A percentile compares a stretch with the other conserved stretches of the same genome.
Evolutionary conservation across 1,284 basidiomycete species (phyloP).

Genomic region (Malassezia yamatoensis): DNA sequence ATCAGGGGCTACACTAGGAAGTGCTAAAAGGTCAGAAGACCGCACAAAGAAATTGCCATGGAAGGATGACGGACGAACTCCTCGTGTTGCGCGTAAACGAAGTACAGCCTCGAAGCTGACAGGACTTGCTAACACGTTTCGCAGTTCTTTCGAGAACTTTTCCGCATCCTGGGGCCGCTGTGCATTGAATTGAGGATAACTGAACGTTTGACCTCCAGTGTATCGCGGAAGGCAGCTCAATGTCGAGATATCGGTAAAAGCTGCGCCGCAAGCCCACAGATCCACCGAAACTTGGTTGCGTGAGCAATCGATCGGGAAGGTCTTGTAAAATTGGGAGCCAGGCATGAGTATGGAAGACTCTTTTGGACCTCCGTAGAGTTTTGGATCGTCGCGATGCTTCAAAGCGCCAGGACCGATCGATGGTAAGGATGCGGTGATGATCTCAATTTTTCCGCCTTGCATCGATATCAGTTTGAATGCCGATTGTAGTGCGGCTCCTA

Average conservation of each 20-base stretch:
- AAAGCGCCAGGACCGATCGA: conserved; percentile 80
- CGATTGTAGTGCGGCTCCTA: conserved; percentile 91
- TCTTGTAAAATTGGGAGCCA: conserved; percentile 85
- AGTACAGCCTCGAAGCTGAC: conserved; percentile 96
- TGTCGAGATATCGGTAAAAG: conserved; percentile 91
- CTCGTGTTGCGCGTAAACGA: conserved; percentile 74
- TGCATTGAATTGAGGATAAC: conserved; percentile 96
- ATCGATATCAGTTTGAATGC: conserved; percentile 88
- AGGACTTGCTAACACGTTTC: conserved; percentile 79
- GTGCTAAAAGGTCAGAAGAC: conserved; percentile 88
- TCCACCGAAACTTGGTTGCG: conserved; percentile 94
- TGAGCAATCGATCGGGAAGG: conserved; percentile 96
- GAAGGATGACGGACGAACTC: conserved; percentile 91
- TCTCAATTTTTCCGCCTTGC: conserved; percentile 90
- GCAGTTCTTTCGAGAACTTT: conserved; percentile 96
- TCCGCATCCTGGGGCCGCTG: conserved; percentile 84
- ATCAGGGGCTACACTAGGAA: conserved; percentile 91
- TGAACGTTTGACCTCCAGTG: conserved; percentile 94
- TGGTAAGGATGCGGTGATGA: conserved; percentile 76
- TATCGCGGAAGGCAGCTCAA: conserved; percentile 87
- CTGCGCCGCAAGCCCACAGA: conserved; percentile 92
- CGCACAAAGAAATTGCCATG: conserved; percentile 99
- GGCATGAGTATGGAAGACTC: conserved; percentile 54
- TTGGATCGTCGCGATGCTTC: conserved; percentile 92
- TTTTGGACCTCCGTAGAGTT: conserved; percentile 87